A percentile compares a stretch with the other conserved stretches of the same genome.
phyloP scores from a whole-genome alignment of 768 basidiomycete genomes.

The Leccinum obscurum region DNA sequence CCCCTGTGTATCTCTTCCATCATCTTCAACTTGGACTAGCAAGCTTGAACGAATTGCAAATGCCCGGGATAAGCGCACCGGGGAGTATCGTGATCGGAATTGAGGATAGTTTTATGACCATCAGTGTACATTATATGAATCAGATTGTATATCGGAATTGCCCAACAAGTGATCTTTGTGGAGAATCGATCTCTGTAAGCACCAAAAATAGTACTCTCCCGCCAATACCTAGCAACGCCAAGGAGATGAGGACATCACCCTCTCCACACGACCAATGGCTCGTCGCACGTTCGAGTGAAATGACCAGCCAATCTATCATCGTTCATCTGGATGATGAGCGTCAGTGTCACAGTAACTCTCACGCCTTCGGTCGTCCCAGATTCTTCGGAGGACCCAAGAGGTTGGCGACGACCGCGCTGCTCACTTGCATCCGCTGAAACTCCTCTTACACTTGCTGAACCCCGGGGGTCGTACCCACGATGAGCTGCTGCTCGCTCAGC shows the following conservation, averaged over 20 bases:
- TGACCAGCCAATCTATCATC: background rate
- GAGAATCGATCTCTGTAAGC: background rate
- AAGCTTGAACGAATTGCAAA: background rate
- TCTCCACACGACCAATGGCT: background rate
- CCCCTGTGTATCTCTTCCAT: conserved; percentile 28
- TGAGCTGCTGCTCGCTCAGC: conserved; percentile 49
- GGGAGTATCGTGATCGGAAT: background rate
- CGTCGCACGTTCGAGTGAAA: background rate
- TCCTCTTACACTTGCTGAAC: conserved; percentile 51
- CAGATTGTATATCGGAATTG: background rate
- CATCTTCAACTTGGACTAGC: conserved; percentile 14
- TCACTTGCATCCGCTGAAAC: conserved; percentile 54
- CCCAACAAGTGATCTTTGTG: background rate
- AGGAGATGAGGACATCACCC: background rate
- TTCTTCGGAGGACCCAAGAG: conserved; percentile 36
- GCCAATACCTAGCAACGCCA: background rate
- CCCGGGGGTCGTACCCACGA: conserved; percentile 41
- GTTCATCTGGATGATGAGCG: background rate
- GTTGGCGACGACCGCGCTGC: conserved; percentile 52
- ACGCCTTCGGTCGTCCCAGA: conserved; percentile 15
- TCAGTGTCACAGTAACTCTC: background rate
- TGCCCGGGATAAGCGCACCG: background rate
- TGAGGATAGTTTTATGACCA: background rate
- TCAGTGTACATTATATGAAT: background rate
- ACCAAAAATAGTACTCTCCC: background rate